Percentiles rank a stretch among this genome's conserved stretches.
These are phyloP conservation scores for Pseudocercospora pini-densiflorae DNA, from an alignment of 2,329 filamentous ascomycete species.

Conservation along the genomic window DNA sequence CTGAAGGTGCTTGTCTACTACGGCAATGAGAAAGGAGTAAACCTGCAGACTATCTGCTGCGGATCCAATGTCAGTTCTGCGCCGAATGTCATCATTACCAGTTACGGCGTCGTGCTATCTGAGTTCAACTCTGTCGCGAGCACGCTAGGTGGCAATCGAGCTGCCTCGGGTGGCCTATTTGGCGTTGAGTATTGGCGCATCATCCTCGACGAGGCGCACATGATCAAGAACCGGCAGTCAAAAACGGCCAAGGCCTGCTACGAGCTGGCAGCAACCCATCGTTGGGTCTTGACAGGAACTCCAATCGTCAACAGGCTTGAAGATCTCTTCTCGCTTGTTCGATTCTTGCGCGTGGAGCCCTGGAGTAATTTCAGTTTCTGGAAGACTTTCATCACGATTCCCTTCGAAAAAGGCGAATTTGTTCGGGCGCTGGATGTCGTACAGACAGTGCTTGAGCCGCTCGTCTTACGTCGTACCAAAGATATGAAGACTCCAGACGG, in stretches of 20 bases:
- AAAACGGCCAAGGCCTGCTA: conserved; percentile 97
- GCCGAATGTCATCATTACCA: conserved; percentile 91
- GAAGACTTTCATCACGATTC: conserved; percentile 97
- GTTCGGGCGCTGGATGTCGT: conserved; percentile 93
- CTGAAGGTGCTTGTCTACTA: conserved; percentile 91
- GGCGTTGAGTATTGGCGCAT: conserved; percentile 93
- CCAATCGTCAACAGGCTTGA: conserved; percentile 96
- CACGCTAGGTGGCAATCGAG: conserved; percentile 67
- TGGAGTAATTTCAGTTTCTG: conserved; percentile 99
- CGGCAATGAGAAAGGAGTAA: conserved; percentile 78
- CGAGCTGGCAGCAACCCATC: conserved; percentile 80
- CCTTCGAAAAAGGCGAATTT: conserved; percentile 95
- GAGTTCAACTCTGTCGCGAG: conserved; percentile 76
- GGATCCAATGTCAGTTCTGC: conserved; percentile 73
- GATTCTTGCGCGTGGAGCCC: conserved; percentile 91
- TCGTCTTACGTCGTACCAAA: conserved; percentile 95
- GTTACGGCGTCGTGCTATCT: conserved; percentile 88
- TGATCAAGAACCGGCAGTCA: conserved; percentile 83
- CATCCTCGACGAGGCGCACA: conserved; percentile 93
- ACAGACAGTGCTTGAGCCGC: conserved; percentile 91
- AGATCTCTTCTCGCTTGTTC: conserved; percentile 89
- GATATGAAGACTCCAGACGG: conserved; percentile 97
- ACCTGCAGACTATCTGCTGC: conserved; percentile 79
- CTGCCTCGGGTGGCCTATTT: conserved; percentile 67
- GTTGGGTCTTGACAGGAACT: conserved; percentile 93